Conservation (phyloP, 1,139 yeast species). For the Saccharomycopsis hybrid region DNA sequence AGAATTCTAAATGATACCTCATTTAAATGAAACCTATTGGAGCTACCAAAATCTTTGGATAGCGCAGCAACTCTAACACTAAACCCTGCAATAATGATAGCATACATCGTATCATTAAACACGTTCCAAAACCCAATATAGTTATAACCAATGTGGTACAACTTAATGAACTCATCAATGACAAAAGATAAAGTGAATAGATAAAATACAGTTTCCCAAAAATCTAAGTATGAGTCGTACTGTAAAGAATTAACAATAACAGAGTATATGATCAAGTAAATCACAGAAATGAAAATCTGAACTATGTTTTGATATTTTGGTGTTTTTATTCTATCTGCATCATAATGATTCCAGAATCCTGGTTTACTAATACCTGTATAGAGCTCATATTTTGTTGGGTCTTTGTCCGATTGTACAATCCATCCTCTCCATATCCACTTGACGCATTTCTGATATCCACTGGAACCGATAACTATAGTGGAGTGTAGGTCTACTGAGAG, state of each 20-base stretch:
- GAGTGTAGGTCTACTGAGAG: slow-evolving; percentile 84
- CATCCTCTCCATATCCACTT: slow-evolving; percentile 93
- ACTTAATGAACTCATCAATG: slow-evolving; percentile 60
- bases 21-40: slow-evolving; percentile 40
- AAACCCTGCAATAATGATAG: slow-evolving; percentile 47
- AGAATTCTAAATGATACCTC: slow-evolving; percentile 63
- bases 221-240: slow-evolving; percentile 32
- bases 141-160: slow-evolving; percentile 68
- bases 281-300: slow-evolving; percentile 61
- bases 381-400: slow-evolving; percentile 62
- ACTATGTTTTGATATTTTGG: slow-evolving; percentile 75
- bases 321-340: slow-evolving; percentile 77
- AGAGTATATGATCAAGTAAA: slow-evolving; percentile 59
- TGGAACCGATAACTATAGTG: slow-evolving; percentile 65
- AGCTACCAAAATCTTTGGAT: slow-evolving; percentile 29
- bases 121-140: slow-evolving; percentile 78
- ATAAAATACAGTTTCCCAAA: slow-evolving; percentile 53
- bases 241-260: slow-evolving; percentile 50
- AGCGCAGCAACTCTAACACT: slow-evolving; percentile 51
- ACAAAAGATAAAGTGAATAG: slow-evolving; percentile 61
- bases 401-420: slow-evolving; percentile 71
- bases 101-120: slow-evolving; percentile 66
- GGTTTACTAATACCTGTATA: slow-evolving; percentile 57
- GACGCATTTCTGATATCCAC: slow-evolving; percentile 81
- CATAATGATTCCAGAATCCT: slow-evolving; percentile 58